Evolutionary conservation across 2,329 filamentous ascomycete genomes (phyloP).

Genomic region (Phoma sp.): DNA sequence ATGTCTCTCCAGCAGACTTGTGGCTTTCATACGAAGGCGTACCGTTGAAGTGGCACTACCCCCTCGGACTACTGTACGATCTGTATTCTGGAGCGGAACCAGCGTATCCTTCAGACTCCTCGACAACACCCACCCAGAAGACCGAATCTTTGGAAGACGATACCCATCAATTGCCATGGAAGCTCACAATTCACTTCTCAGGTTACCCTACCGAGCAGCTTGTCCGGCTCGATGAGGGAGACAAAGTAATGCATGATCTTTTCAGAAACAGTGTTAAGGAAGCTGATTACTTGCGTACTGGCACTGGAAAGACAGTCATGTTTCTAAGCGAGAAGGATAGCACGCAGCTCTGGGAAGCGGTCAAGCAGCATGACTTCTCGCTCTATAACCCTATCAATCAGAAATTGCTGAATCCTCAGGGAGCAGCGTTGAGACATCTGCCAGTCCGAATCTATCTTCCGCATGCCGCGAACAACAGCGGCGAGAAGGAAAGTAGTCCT

Average conservation of each 20-base stretch:
- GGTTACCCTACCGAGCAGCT: slow-evolving; percentile 65
- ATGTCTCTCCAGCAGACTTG: slow-evolving; percentile 58
- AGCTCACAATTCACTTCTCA: slow-evolving; percentile 65
- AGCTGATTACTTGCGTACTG: slow-evolving; percentile 87
- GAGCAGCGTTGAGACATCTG: slow-evolving; percentile 75
- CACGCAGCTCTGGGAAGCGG: slow-evolving; percentile 79
- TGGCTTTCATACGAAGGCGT: slow-evolving; percentile 73
- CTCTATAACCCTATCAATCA: slow-evolving; percentile 76
- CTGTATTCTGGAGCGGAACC: slow-evolving; percentile 67
- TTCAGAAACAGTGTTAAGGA: slow-evolving; percentile 76
- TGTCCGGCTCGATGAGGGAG: slow-evolving; percentile 61
- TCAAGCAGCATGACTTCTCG: slow-evolving; percentile 76
- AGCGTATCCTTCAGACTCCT: slow-evolving; percentile 34
- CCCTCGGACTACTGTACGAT: slow-evolving; percentile 71
- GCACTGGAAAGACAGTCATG: slow-evolving; percentile 90
- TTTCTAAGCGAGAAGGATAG: slow-evolving; percentile 83
- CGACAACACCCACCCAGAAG: slow-evolving; percentile 18
- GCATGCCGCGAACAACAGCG: slow-evolving; percentile 33
- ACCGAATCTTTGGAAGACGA: slow-evolving; percentile 28
- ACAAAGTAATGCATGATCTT: slow-evolving; percentile 65
- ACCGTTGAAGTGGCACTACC: slow-evolving; percentile 74
- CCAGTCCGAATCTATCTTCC: slow-evolving; percentile 87
- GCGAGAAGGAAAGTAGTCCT: slow-evolving; percentile 33
- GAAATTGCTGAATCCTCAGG: slow-evolving; percentile 74
- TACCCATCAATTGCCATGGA: slow-evolving; percentile 61